phyloP scores from a whole-genome alignment of 176 grass and related monocot genomes.

The Hsuehochloa calcarea region DNA sequence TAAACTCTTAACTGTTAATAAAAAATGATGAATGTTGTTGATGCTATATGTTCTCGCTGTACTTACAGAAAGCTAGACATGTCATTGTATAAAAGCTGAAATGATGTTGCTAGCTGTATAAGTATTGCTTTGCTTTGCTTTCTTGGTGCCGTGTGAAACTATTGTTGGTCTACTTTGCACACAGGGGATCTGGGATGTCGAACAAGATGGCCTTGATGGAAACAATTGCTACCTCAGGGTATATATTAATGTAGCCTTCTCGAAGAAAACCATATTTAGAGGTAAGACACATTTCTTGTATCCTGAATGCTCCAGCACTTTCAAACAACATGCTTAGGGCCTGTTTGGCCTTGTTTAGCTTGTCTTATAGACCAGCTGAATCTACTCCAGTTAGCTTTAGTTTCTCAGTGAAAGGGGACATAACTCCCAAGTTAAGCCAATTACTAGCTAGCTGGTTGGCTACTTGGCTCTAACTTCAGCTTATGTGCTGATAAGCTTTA shows the following conservation, averaged over 20 bases:
- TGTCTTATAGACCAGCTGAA: not conserved
- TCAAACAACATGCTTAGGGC: not conserved
- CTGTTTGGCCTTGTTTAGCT: not conserved
- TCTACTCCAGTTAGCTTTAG: not conserved
- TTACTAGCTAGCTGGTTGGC: not conserved
- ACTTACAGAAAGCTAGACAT: not conserved
- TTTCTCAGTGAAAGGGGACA: not conserved
- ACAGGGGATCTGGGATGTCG: conserved; percentile 89
- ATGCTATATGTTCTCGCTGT: not conserved
- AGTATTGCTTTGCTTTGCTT: conserved; percentile 16
- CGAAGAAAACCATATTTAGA: conserved; percentile 92
- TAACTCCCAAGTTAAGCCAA: conserved; percentile 3
- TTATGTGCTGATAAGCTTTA: conserved; percentile 15
- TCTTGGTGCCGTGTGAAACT: not conserved
- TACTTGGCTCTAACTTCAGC: conserved; percentile 19
- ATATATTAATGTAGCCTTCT: conserved; percentile 76
- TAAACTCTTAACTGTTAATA: not conserved
- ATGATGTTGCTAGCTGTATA: not conserved
- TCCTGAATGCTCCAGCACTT: conserved; percentile 11
- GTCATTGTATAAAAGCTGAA: conserved; percentile 3
- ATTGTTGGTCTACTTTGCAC: conserved; percentile 18
- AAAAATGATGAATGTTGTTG: not conserved
- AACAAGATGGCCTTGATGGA: conserved; percentile 53
- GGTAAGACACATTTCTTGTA: conserved; percentile 47
- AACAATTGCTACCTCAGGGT: conserved; percentile 67